A percentile compares a stretch with the other conserved stretches of the same genome.
Conservation (phyloP, 2,329 filamentous ascomycete genomes). For the Karstenula rhodostoma region DNA sequence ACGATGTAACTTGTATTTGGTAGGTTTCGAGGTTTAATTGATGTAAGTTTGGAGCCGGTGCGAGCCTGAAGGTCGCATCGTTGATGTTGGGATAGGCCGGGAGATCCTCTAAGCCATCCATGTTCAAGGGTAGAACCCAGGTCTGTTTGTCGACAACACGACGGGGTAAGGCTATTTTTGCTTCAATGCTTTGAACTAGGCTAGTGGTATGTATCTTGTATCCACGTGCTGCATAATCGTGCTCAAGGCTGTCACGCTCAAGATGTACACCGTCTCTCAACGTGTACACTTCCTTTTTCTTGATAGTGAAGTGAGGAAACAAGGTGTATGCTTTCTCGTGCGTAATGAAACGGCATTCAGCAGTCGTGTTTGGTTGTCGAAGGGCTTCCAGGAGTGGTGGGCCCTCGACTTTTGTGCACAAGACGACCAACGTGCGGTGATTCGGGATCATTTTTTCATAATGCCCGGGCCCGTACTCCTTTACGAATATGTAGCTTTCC, state of each 20-base stretch:
- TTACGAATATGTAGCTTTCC: too few species aligned
- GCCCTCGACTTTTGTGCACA: too few species aligned
- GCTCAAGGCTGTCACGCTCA: not conserved
- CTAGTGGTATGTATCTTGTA: not conserved
- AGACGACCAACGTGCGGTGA: not conserved
- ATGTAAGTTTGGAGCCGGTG: not conserved
- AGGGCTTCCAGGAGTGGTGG: not conserved
- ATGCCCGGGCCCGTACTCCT: too few species aligned
- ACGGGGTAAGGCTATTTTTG: slow-evolving; percentile 8
- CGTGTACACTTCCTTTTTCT: not conserved
- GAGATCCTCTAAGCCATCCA: not conserved
- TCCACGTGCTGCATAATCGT: not conserved
- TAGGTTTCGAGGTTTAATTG: not conserved
- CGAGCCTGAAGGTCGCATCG: slow-evolving; percentile 2
- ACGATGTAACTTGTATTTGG: not conserved
- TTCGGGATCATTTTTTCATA: not conserved
- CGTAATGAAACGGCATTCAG: not conserved
- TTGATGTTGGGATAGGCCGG: not conserved
- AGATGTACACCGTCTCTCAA: not conserved
- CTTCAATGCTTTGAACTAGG: not conserved
- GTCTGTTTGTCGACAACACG: slow-evolving; percentile 18
- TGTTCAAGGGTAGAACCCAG: slow-evolving; percentile 10
- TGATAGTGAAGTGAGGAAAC: not conserved
- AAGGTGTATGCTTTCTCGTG: not conserved
- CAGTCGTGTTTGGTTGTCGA: not conserved